Base-by-base conservation (phyloP, 2,329 filamentous ascomycete genomes). In the Fonsecaea multimorphosa region DNA sequence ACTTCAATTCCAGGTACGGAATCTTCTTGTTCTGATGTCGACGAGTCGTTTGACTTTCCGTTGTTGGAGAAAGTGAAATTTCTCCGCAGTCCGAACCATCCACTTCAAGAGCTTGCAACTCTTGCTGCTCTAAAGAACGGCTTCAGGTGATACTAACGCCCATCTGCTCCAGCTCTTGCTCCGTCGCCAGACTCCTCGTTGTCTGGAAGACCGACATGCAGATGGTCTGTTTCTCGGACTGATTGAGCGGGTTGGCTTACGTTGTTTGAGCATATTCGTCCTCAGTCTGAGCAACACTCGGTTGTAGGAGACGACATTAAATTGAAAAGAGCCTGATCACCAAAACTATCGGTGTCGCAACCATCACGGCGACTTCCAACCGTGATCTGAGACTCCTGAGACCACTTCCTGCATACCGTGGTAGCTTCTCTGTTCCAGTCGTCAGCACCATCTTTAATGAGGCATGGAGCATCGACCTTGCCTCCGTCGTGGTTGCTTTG, bases 11-110 rank as follows among this genome's bases (percentile, higher is more conserved):
- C 44, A 27, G 12, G 19, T 14, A n/a, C 22, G 22, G 3, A 27
- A 24, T 49, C 22, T 14, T 19, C n/a, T 49, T 24, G 44, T 49
- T n/a, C 44, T 14, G 22, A 49, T 24, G 44, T 49, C 44, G 19
- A n/a, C 6, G 14, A 49, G 44, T 49, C 44, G 44, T 49, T 49
- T 49, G 44, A 49, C 44, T 49, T 49, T 49, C 44, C 44, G 19
- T 22, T n/a, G 14, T 24, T 49, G 44, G 44, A 49, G 44, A 22
- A 46, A 1, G 19, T 27, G 19, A 11, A 49, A 49, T 49, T 27
- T 49, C 44, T 49, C 44, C 44, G 19, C 44, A 49, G 8, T 22
- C 22, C 8, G 19, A 4, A 46, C 19, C 29, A 31, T 8, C 29
- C 29, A 31, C 3, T 31, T 31, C 29, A 8, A 31, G 3, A 31